Evolutionary conservation across 768 basidiomycete genomes (phyloP).

Genomic region (Rhodotorula babjevae): DNA sequence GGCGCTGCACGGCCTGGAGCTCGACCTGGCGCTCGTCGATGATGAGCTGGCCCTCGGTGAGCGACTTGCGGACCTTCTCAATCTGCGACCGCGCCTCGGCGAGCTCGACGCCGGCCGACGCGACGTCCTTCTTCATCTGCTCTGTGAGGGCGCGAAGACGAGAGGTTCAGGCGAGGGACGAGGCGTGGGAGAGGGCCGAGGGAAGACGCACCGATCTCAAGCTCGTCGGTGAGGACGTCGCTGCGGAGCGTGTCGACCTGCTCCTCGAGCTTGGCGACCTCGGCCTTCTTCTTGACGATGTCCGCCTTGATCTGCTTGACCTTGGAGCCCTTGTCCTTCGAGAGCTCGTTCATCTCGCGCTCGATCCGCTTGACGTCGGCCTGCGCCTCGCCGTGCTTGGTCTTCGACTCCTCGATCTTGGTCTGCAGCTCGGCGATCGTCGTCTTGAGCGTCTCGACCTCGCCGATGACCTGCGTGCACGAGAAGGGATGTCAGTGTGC

Average conservation of each 20-base stretch:
- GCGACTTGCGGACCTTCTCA: constrained; percentile 59
- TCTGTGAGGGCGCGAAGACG: constrained; percentile 52
- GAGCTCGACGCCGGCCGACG: constrained; percentile 52
- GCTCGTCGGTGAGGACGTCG: constrained; percentile 75
- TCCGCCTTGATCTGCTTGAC: constrained; percentile 82
- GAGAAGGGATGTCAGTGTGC: not conserved
- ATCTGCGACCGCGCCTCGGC: constrained; percentile 54
- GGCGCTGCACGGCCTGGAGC: constrained; percentile 63
- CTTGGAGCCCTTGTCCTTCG: constrained; percentile 97
- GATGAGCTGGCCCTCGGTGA: constrained; percentile 54
- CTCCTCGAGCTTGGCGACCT: constrained; percentile 72
- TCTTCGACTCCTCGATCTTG: constrained; percentile 62
- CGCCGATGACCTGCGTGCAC: constrained; percentile 62
- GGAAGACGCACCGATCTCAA: constrained; percentile 75
- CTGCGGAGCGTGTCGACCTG: constrained; percentile 80
- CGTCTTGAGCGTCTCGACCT: constrained; percentile 69
- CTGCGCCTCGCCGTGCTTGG: constrained; percentile 70
- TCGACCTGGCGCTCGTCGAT: constrained; percentile 49
- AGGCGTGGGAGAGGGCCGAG: not conserved
- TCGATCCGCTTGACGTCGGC: constrained; percentile 81
- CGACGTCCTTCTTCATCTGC: constrained; percentile 72
- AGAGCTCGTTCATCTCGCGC: constrained; percentile 96
- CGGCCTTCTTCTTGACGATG: constrained; percentile 74
- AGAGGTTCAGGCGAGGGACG: not conserved
- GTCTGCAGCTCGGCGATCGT: constrained; percentile 58